Conservation (phyloP, 2,329 filamentous ascomycete genomes). For the Trichophyton simii region DNA sequence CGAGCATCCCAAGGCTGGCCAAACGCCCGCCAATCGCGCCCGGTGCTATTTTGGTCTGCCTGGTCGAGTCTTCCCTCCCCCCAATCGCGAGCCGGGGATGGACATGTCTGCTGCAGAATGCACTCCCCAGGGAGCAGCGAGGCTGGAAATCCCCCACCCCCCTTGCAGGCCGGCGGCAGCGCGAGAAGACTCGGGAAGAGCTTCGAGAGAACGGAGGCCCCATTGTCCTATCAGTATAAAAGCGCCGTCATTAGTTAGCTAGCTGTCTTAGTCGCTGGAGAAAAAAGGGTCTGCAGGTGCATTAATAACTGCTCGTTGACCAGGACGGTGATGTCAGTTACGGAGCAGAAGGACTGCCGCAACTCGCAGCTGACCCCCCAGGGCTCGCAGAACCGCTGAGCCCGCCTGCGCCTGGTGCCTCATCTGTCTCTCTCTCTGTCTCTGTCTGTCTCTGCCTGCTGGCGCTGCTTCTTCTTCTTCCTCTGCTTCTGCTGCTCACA, state of each 20-base stretch:
- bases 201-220: not conserved
- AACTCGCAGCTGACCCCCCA: not conserved
- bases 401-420: not conserved
- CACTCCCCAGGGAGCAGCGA: not conserved
- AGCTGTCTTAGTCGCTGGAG: too few relatives aligned
- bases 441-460: too few relatives aligned
- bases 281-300: too few relatives aligned
- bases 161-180: not conserved
- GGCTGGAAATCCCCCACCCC: not conserved
- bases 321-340: not conserved
- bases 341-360: not conserved
- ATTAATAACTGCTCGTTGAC: not conserved
- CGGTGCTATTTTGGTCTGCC: not conserved
- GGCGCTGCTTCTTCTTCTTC: too few relatives aligned
- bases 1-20: too few relatives aligned
- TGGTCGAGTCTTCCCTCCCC: not conserved
- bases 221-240: not conserved
- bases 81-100: not conserved
- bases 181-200: not conserved
- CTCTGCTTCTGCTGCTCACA: not conserved
- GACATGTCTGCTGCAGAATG: not conserved
- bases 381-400: not conserved
- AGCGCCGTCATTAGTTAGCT: too few relatives aligned
- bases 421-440: too few relatives aligned
- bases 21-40: not conserved